phyloP scores from a whole-genome alignment of 768 basidiomycete species.

The Cyathus striatus region DNA sequence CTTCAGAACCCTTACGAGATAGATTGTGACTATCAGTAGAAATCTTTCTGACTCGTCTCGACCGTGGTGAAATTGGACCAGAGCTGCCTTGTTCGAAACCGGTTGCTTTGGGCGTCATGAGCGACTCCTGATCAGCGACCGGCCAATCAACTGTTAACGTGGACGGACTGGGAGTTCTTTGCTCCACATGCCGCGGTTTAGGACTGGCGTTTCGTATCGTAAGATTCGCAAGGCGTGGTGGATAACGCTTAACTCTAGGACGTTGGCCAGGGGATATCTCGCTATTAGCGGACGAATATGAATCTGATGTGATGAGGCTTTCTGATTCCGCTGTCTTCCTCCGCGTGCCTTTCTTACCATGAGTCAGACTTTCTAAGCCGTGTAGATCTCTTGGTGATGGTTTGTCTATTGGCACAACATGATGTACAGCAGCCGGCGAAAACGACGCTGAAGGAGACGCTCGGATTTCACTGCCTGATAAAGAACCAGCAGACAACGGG shows the following conservation, averaged over 20 bases:
- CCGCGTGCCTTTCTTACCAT: constrained; percentile 26
- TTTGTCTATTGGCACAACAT: too few relatives aligned
- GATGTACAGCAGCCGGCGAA: too few relatives aligned
- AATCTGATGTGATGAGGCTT: too few relatives aligned
- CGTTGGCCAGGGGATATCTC: too few relatives aligned
- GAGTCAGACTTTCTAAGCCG: background rate
- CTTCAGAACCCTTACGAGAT: constrained; percentile 25
- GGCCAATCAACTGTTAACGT: constrained; percentile 50
- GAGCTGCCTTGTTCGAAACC: constrained; percentile 36
- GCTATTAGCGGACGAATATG: too few relatives aligned
- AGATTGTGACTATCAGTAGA: constrained; percentile 30
- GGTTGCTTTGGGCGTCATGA: constrained; percentile 53
- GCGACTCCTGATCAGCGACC: constrained; percentile 40
- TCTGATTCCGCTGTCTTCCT: too few relatives aligned
- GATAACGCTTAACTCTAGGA: constrained; percentile 49
- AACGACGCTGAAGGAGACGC: too few relatives aligned
- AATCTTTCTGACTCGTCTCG: constrained; percentile 33
- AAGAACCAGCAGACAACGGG: constrained; percentile 4
- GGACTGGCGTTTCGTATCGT: constrained; percentile 31
- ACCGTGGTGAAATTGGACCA: constrained; percentile 18
- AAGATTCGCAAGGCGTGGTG: constrained; percentile 41
- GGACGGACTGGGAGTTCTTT: constrained; percentile 37
- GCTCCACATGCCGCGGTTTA: constrained; percentile 18
- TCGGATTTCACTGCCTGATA: too few relatives aligned
- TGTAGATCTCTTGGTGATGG: too few relatives aligned